These are phyloP conservation scores for Rhizomucor pusillus DNA, from an alignment of 371 early-diverging fungal genomes.

Conservation along the genomic window DNA sequence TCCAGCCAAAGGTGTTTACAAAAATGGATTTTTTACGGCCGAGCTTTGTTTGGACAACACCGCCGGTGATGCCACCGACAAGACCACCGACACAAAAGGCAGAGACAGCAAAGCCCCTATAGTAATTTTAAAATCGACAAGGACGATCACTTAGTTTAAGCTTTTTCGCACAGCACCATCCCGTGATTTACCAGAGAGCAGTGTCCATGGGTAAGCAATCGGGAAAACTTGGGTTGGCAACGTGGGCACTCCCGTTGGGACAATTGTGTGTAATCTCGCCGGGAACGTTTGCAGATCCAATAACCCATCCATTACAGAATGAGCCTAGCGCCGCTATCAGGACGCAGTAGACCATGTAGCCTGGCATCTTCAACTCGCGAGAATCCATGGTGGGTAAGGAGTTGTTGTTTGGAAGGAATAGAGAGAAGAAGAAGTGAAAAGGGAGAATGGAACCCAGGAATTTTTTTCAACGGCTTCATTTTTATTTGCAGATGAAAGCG, in stretches of 20 bases:
- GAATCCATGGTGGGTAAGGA: slow-evolving; percentile 31
- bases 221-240: slow-evolving; percentile 17
- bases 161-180: too few relatives aligned
- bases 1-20: slow-evolving; percentile 53
- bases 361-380: slow-evolving; percentile 31
- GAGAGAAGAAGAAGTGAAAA: slow-evolving; percentile 2
- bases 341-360: slow-evolving; percentile 42
- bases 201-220: slow-evolving; percentile 30
- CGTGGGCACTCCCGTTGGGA: slow-evolving; percentile 24
- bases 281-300: slow-evolving; percentile 47
- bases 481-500: too few relatives aligned
- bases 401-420: not conserved
- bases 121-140: not conserved
- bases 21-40: slow-evolving; percentile 64
- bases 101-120: slow-evolving; percentile 60
- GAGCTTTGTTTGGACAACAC: slow-evolving; percentile 43
- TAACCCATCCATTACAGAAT: slow-evolving; percentile 41
- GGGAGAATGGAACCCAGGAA: not conserved
- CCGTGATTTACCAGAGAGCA: slow-evolving; percentile 11
- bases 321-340: slow-evolving; percentile 34
- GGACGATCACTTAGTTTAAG: too few relatives aligned
- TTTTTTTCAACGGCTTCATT: too few relatives aligned
- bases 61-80: slow-evolving; percentile 60
- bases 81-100: slow-evolving; percentile 66
- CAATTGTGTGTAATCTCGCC: slow-evolving; percentile 32